phyloP scores from a whole-genome alignment of 305 asterid species.

The Vinca major region DNA sequence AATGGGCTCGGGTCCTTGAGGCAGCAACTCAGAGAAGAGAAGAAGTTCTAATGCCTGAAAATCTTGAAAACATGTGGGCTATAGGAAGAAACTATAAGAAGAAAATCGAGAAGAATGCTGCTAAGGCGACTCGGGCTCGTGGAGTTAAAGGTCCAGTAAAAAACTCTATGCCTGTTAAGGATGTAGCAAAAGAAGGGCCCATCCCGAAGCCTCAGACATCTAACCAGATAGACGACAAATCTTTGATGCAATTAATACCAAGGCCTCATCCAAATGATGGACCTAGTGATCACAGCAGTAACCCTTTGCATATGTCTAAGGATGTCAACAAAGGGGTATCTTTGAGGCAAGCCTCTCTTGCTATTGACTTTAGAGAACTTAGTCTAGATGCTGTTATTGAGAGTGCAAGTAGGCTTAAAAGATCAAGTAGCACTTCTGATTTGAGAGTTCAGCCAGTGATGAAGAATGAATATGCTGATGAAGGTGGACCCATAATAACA shows the following conservation, averaged over 20 bases:
- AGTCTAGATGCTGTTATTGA: conserved; percentile 36
- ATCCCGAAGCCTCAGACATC: conserved; percentile 31
- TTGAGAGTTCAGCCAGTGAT: conserved; percentile 36
- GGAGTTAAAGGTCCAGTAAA: conserved; percentile 27
- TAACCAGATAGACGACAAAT: conserved; percentile 31
- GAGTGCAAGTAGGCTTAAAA: conserved; percentile 46
- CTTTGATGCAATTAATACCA: conserved; percentile 38
- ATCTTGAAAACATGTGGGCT: conserved; percentile 98
- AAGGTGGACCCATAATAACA: conserved; percentile 50
- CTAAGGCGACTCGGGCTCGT: conserved; percentile 32
- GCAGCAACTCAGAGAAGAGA: conserved; percentile 97
- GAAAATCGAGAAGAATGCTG: conserved; percentile 46
- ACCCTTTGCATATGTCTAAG: conserved; percentile 20
- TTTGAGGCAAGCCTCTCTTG: conserved; percentile 25
- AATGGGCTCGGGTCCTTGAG: conserved; percentile 84
- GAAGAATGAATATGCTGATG: conserved; percentile 36
- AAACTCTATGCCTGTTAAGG: conserved; percentile 21
- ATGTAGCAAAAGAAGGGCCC: conserved; percentile 22
- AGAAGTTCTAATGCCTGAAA: conserved; percentile 95
- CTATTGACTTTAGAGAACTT: conserved; percentile 27
- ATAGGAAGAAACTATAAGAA: conserved; percentile 90
- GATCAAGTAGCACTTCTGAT: conserved; percentile 90
- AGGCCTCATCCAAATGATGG: conserved; percentile 27
- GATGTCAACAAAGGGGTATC: conserved; percentile 28
- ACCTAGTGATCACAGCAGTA: conserved; percentile 21